Evolutionary conservation across 140 eudicot genomes (phyloP), one percentile per base, ranked within the genome.

Genomic region (Erigeron philadelphicus): DNA sequence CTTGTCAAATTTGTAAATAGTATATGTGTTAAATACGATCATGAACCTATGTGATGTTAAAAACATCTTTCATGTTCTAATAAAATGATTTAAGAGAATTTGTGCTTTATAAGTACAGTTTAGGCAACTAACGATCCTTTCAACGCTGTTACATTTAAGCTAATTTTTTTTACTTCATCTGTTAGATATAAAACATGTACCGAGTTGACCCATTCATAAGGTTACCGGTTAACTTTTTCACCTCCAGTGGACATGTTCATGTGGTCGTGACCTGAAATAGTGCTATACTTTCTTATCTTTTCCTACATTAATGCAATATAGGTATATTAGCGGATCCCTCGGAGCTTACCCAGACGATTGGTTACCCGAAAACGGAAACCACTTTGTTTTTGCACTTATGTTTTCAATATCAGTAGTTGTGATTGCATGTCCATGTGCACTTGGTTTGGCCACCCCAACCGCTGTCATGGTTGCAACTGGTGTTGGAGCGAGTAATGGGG

Each of bases 391-490:
- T 47, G 76, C 99, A 18, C 96, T 94, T 69, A 94, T 94, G 99
- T 94, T 94, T 81, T 73, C 99, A 19, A 89, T 94, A 81, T 86
- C 99, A 18, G 97, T 89, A 54, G 94, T 94, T 18, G 99, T 94
- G 67, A 89, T 94, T 68, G 97, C 99, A 58, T 94, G 99, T 48
- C 99, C 99, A 21, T 94, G 99, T 73, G 99, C 99, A 75, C 95
- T 94, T 72, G 99, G 99, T 19, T 82, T 94, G 82, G 99, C 99
- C 59, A 94, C 99, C 69, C 99, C 97, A 42, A 94, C 99, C 0
- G 99, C 99, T 64, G 90, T 94, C 70, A 94, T 94, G 99, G 99
- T 94, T 72, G 97, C 99, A 50, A 94, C 99, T 1, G 96, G 97
- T 44, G 95, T 94, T 23, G 99, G 97, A 70, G 99, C 99, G 55